A percentile compares a stretch with the other conserved stretches of the same genome.
phyloP scores from a whole-genome alignment of 2,329 filamentous ascomycete species.

The Cladosporium sp. region DNA sequence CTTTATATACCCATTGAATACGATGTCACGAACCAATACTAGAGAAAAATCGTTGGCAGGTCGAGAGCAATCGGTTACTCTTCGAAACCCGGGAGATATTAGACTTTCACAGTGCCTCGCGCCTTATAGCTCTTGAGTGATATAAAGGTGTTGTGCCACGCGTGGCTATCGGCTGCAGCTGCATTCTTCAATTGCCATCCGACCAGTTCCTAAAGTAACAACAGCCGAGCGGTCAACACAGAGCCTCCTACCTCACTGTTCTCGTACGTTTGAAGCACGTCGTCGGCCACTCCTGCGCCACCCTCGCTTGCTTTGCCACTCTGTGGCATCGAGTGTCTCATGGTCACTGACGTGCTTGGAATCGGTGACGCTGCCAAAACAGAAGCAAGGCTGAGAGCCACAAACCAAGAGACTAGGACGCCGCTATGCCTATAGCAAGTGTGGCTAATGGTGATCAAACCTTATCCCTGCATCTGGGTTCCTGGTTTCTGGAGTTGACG shows the following conservation, averaged over 20 bases:
- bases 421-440: constrained; percentile 4
- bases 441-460: constrained; percentile 7
- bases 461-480: constrained; percentile 10
- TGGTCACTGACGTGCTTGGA: constrained; percentile 2
- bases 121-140: neutral
- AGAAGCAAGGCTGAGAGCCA: constrained; percentile 1
- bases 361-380: neutral
- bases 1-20: neutral
- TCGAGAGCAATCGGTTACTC: neutral
- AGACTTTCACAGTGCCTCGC: neutral
- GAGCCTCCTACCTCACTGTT: neutral
- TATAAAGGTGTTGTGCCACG: neutral
- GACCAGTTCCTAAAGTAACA: neutral
- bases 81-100: neutral
- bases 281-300: neutral
- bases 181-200: neutral
- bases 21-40: neutral
- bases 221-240: neutral
- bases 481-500: neutral
- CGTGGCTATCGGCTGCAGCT: neutral
- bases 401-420: neutral
- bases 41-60: neutral
- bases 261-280: neutral
- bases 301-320: neutral
- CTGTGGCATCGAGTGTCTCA: neutral